A percentile compares a stretch with the other conserved stretches of the same genome.
These are phyloP conservation scores for Zymoseptoria brevis DNA, from an alignment of 2,329 filamentous ascomycete genomes.

Conservation along the genomic window DNA sequence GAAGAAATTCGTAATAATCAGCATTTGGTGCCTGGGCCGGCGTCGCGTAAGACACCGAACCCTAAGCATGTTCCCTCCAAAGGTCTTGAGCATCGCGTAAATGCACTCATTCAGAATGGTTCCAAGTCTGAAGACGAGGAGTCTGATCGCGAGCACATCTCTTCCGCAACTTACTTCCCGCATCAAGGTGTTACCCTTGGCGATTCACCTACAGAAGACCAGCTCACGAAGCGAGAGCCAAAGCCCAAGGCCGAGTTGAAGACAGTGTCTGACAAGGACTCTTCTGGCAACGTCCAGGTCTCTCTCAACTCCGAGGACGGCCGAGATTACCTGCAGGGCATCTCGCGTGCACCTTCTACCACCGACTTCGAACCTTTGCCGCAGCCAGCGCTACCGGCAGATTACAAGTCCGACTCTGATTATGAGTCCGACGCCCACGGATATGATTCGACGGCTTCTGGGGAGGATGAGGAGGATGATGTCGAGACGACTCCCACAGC, in stretches of 20 bases:
- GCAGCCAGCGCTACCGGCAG: slow-evolving; percentile 10
- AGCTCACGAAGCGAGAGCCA: slow-evolving; percentile 18
- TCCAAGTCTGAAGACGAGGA: slow-evolving; percentile 46
- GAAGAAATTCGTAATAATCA: slow-evolving; percentile 52
- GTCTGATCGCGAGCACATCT: slow-evolving; percentile 76
- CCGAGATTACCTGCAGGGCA: slow-evolving; percentile 53
- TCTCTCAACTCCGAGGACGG: slow-evolving; percentile 53
- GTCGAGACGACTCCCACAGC: slow-evolving; percentile 21
- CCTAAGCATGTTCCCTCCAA: slow-evolving; percentile 16
- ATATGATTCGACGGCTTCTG: slow-evolving; percentile 48
- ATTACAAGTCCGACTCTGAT: slow-evolving; percentile 32
- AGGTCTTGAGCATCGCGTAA: slow-evolving; percentile 12
- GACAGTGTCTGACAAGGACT: neutral
- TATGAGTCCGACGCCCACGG: slow-evolving; percentile 32
- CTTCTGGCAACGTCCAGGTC: slow-evolving; percentile 51
- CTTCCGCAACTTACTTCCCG: slow-evolving; percentile 74
- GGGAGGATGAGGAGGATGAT: slow-evolving; percentile 31
- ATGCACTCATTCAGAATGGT: slow-evolving; percentile 7
- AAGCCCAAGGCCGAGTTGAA: slow-evolving; percentile 6
- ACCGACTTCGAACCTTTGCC: slow-evolving; percentile 14
- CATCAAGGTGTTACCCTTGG: slow-evolving; percentile 53
- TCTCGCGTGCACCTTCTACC: slow-evolving; percentile 28
- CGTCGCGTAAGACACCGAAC: slow-evolving; percentile 39
- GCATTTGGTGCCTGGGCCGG: slow-evolving; percentile 38
- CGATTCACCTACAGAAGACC: slow-evolving; percentile 27